phyloP scores from a whole-genome alignment of 306 rosid species.

The Malus sylvestris region DNA sequence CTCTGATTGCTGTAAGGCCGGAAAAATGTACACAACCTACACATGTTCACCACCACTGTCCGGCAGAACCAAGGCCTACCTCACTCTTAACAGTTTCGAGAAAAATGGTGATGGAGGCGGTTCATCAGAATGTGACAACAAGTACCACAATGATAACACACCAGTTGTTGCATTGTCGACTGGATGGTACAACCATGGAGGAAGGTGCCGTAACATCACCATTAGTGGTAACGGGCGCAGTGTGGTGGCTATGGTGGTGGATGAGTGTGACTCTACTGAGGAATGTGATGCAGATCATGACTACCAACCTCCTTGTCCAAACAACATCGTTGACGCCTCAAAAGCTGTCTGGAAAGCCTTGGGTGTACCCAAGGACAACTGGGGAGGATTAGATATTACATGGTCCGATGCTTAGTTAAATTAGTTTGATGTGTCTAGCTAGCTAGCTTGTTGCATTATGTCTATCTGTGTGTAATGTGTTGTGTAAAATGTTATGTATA shows the following conservation, averaged over 20 bases:
- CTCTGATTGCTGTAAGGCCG: conserved; percentile 34
- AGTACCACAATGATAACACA: conserved; percentile 31
- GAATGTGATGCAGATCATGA: conserved; percentile 42
- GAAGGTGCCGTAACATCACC: conserved; percentile 31
- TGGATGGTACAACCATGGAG: conserved; percentile 29
- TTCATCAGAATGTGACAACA: conserved; percentile 34
- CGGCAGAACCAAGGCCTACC: conserved; percentile 23
- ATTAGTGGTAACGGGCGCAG: conserved; percentile 34
- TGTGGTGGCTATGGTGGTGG: conserved; percentile 48
- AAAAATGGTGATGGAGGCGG: conserved; percentile 39
- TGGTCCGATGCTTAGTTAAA: conserved; percentile 15
- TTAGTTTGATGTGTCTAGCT: not conserved
- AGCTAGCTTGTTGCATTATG: not conserved
- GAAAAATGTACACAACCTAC: conserved; percentile 27
- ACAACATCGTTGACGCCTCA: conserved; percentile 39
- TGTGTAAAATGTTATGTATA: not conserved
- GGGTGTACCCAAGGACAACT: conserved; percentile 7
- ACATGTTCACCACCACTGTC: conserved; percentile 34
- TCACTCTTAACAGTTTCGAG: conserved; percentile 45
- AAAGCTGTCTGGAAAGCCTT: conserved; percentile 25
- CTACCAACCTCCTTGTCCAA: not conserved
- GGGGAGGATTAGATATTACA: conserved; percentile 6
- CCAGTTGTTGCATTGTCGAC: conserved; percentile 46
- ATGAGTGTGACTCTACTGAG: conserved; percentile 47
- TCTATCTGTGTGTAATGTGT: not conserved